Conservation (phyloP, 208 protist genomes). For the Histomonas meleagridis region DNA sequence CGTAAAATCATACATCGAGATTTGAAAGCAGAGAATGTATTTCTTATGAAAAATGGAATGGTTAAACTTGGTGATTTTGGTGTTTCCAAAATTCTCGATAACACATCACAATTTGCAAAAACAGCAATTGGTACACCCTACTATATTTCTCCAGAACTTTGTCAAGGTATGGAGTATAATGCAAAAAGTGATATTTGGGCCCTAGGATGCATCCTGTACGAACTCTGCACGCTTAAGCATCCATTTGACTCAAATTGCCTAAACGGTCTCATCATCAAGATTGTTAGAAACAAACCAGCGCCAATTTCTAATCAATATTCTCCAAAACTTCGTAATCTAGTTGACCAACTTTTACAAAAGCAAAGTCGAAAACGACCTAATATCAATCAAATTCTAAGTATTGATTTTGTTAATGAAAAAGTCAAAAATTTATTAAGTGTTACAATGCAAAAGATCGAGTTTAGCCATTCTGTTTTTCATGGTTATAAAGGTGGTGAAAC, state of each 20-base stretch:
- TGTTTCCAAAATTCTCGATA: not conserved
- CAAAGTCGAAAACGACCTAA: not conserved
- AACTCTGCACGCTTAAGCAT: not conserved
- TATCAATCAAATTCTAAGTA: not conserved
- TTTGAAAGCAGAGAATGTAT: conserved; percentile 42
- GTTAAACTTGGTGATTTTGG: conserved; percentile 41
- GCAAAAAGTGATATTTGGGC: conserved; percentile 18
- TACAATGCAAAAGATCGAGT: not conserved
- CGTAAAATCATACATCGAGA: conserved; percentile 58
- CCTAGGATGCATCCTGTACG: conserved; percentile 5
- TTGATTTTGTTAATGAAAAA: not conserved
- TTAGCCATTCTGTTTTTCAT: not conserved
- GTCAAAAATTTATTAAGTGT: not conserved
- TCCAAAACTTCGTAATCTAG: not conserved
- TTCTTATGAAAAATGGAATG: conserved; percentile 16
- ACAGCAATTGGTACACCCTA: conserved; percentile 36
- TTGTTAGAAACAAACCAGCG: not conserved
- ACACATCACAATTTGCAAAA: not conserved
- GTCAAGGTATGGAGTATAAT: conserved; percentile 32
- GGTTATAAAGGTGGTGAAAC: not conserved
- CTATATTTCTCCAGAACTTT: conserved; percentile 38
- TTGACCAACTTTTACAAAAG: not conserved
- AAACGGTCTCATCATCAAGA: not conserved
- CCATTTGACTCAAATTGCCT: not conserved
- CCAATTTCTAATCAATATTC: not conserved